Conservation (phyloP, 495 filamentous ascomycete species). For the Hypoxylon lienhwacheense region DNA sequence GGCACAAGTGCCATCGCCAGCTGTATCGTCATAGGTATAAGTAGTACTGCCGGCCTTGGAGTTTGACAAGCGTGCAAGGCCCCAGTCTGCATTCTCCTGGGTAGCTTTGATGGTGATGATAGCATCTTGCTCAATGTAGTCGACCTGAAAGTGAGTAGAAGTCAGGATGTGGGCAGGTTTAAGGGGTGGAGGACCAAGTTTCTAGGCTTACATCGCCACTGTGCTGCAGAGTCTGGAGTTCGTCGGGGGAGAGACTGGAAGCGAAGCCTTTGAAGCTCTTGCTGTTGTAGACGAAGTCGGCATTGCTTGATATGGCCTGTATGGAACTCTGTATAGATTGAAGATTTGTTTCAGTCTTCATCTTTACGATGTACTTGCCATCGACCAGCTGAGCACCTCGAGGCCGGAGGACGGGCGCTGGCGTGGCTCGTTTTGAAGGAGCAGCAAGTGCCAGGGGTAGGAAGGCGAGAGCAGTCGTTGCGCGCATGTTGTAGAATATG, state of each 20-base stretch:
- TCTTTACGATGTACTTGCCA: slow-evolving; percentile 50
- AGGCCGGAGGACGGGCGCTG: slow-evolving; percentile 35
- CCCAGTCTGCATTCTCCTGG: slow-evolving; percentile 57
- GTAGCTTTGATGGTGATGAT: slow-evolving; percentile 48
- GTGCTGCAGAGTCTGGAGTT: slow-evolving; percentile 46
- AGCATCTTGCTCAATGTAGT: slow-evolving; percentile 56
- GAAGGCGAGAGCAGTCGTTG: slow-evolving; percentile 28
- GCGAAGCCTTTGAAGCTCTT: slow-evolving; percentile 51
- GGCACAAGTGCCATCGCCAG: slow-evolving; percentile 59
- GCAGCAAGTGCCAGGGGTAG: slow-evolving; percentile 39
- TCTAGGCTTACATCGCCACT: slow-evolving; percentile 42
- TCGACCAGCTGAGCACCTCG: slow-evolving; percentile 38
- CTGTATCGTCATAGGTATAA: slow-evolving; percentile 59
- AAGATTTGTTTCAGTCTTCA: slow-evolving; percentile 37
- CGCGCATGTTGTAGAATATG: slow-evolving; percentile 31
- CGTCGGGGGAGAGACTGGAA: slow-evolving; percentile 39
- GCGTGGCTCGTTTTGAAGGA: slow-evolving; percentile 33
- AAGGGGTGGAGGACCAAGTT: not conserved
- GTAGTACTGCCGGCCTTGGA: slow-evolving; percentile 42
- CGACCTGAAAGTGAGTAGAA: slow-evolving; percentile 39
- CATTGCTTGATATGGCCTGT: slow-evolving; percentile 37
- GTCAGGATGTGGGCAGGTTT: slow-evolving; percentile 4
- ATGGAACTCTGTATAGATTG: slow-evolving; percentile 41
- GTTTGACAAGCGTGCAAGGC: slow-evolving; percentile 57
- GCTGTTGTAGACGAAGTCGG: slow-evolving; percentile 47